phyloP scores from a whole-genome alignment of 495 filamentous ascomycete species.

The Lineolata rhizophorae region DNA sequence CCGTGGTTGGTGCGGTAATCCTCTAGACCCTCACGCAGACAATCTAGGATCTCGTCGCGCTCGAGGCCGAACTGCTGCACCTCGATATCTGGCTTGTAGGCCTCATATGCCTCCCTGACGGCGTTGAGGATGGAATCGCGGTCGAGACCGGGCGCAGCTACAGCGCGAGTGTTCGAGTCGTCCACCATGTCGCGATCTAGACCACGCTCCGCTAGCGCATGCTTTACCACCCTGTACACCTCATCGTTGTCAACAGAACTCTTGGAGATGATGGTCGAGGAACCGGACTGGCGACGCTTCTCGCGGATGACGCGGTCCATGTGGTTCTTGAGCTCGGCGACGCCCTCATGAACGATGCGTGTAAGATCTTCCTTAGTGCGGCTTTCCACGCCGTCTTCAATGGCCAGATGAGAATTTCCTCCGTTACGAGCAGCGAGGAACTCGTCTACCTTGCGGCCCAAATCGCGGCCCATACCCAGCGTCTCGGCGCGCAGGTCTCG shows the following conservation, averaged over 20 bases:
- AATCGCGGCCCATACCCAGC: constrained; percentile 74
- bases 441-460: constrained; percentile 64
- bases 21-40: constrained; percentile 61
- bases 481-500: constrained; percentile 82
- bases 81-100: constrained; percentile 79
- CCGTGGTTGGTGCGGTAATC: constrained; percentile 39
- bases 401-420: constrained; percentile 21
- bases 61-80: constrained; percentile 75
- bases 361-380: constrained; percentile 52
- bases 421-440: constrained; percentile 27
- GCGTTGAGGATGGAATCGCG: constrained; percentile 70
- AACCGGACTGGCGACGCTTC: constrained; percentile 40
- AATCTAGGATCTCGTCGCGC: constrained; percentile 67
- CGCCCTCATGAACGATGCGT: constrained; percentile 52
- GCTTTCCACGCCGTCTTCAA: constrained; percentile 25
- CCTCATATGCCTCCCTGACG: constrained; percentile 73
- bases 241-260: constrained; percentile 46
- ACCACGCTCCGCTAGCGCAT: constrained; percentile 43
- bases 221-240: constrained; percentile 59
- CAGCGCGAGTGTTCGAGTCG: background rate
- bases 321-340: constrained; percentile 60
- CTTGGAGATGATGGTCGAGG: constrained; percentile 23
- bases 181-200: constrained; percentile 4
- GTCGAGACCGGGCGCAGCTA: constrained; percentile 23
- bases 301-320: constrained; percentile 56